A percentile compares a stretch with the other conserved stretches of the same genome.
These are phyloP conservation scores for Diaporthe eres DNA, from an alignment of 2,329 filamentous ascomycete genomes.

Conservation along the genomic window DNA sequence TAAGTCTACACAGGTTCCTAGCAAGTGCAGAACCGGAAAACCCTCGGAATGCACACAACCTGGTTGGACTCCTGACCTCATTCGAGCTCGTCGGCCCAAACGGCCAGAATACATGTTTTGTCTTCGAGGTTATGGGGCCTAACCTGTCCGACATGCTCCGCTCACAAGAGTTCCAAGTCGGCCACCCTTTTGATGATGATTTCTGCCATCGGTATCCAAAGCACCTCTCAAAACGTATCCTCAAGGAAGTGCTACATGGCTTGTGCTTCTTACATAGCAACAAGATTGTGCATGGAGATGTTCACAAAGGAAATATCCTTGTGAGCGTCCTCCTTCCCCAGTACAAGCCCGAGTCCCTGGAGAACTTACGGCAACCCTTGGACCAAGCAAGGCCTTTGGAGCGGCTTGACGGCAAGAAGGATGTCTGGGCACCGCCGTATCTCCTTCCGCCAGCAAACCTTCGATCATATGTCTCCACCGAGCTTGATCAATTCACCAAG, in stretches of 20 bases:
- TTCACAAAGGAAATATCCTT: constrained; percentile 27
- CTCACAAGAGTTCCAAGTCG: constrained; percentile 34
- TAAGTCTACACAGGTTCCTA: background rate
- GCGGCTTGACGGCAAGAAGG: constrained; percentile 28
- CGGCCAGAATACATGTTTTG: constrained; percentile 45
- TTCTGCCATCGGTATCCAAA: constrained; percentile 18
- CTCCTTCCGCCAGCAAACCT: constrained; percentile 14
- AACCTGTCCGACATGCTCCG: constrained; percentile 38
- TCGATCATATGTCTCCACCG: constrained; percentile 15
- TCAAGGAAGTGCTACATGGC: constrained; percentile 1
- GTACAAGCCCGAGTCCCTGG: background rate
- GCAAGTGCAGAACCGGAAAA: background rate
- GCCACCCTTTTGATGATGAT: constrained; percentile 5
- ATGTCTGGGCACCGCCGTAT: constrained; percentile 29
- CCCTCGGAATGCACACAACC: background rate
- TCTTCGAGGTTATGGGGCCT: constrained; percentile 45
- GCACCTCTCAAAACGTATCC: constrained; percentile 9
- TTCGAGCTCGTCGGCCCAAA: constrained; percentile 46
- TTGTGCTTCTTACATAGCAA: constrained; percentile 17
- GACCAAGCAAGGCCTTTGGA: constrained; percentile 15
- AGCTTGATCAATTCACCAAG: constrained; percentile 17
- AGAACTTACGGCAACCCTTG: background rate
- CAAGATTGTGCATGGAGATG: constrained; percentile 31
- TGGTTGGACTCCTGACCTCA: constrained; percentile 30
- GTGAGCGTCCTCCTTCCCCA: constrained; percentile 12